Conservation (phyloP, 1,139 yeast species). For the Candida buenavistaensis region DNA sequence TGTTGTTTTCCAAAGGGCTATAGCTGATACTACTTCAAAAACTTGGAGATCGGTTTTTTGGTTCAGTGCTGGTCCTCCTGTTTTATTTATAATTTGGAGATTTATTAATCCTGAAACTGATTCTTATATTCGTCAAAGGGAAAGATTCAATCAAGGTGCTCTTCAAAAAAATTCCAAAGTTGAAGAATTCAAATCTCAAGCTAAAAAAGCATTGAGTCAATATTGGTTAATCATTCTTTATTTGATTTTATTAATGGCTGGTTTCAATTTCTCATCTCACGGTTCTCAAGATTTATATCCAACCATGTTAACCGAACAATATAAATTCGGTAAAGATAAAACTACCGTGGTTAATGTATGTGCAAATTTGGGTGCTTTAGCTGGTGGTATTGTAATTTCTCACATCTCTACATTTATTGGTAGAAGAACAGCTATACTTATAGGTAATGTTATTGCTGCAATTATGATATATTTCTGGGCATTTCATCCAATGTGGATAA, state of each 20-base stretch:
- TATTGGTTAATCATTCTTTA: constrained; percentile 43
- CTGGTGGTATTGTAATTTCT: constrained; percentile 37
- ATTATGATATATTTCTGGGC: constrained; percentile 77
- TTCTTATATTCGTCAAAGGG: constrained; percentile 28
- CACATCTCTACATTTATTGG: constrained; percentile 38
- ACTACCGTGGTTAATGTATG: constrained; percentile 39
- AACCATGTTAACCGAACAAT: constrained; percentile 33
- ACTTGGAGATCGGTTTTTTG: constrained; percentile 45
- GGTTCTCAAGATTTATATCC: constrained; percentile 44
- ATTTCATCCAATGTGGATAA: constrained; percentile 54
- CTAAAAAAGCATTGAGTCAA: constrained; percentile 28
- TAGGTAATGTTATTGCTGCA: constrained; percentile 67
- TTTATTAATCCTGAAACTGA: constrained; percentile 39
- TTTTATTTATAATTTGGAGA: constrained; percentile 38
- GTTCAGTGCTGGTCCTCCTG: constrained; percentile 46
- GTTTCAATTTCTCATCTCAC: constrained; percentile 42
- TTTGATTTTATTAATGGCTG: constrained; percentile 41
- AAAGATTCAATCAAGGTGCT: constrained; percentile 19
- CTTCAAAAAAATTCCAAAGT: constrained; percentile 13
- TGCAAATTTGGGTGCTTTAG: constrained; percentile 40
- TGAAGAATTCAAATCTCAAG: constrained; percentile 18
- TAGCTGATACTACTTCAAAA: constrained; percentile 30
- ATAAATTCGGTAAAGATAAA: constrained; percentile 25
- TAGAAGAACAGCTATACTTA: constrained; percentile 37
- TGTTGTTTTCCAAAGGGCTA: constrained; percentile 43